phyloP scores from a whole-genome alignment of 768 basidiomycete genomes.

The Mycena galopus region DNA sequence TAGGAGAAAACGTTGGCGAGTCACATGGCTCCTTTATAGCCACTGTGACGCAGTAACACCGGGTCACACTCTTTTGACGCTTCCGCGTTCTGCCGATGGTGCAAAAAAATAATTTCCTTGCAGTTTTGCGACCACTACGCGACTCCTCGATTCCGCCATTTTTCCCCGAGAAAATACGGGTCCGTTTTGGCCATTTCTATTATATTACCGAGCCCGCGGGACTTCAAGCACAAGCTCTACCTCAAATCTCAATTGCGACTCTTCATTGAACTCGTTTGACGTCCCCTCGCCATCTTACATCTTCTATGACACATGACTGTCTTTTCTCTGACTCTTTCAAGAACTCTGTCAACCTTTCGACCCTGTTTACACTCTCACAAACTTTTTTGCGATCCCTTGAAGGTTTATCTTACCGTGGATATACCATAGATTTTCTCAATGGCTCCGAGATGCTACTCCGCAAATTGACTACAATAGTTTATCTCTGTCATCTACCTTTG shows the following conservation, averaged over 20 bases:
- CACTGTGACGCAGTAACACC: not conserved
- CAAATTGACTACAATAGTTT: constrained; percentile 20
- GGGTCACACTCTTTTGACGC: not conserved
- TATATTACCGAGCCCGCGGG: not conserved
- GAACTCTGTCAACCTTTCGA: constrained; percentile 16
- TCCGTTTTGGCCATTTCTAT: not conserved
- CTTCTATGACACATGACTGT: constrained; percentile 21
- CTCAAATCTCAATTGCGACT: not conserved
- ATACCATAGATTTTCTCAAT: not conserved
- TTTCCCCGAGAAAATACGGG: not conserved
- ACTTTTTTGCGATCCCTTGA: constrained; percentile 15
- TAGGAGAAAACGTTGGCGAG: not conserved
- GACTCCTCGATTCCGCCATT: not conserved
- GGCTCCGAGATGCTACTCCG: constrained; percentile 10
- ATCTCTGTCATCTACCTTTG: constrained; percentile 22
- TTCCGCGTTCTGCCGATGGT: not conserved
- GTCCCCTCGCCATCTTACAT: not conserved
- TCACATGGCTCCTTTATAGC: constrained; percentile 5
- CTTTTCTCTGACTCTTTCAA: constrained; percentile 6
- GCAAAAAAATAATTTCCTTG: too few species aligned
- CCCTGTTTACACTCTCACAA: constrained; percentile 4
- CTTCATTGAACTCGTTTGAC: not conserved
- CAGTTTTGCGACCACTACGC: not conserved
- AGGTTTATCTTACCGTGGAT: too few species aligned
- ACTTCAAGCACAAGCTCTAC: not conserved